Base-by-base conservation (phyloP, 352 stramenopile genomes). In the Plasmopara halstedii region DNA sequence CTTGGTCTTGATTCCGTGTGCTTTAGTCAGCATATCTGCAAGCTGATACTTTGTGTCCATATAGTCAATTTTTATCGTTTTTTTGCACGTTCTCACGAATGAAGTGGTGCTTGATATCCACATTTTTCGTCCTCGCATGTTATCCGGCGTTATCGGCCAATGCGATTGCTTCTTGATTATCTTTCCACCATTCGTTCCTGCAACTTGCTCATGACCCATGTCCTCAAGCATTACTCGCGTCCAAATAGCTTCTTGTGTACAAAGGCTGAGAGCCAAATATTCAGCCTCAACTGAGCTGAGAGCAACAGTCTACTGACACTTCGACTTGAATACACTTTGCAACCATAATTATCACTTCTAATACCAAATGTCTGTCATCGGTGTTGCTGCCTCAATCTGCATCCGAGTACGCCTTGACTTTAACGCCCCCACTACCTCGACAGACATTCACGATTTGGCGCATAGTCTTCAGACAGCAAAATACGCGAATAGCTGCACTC, bases 251-350 rank as follows among this genome's bases (percentile, higher is more conserved):
- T 40, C 13, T 22, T 40, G 34, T 4, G 17, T 22, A 17, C 34
- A 40, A 3, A 40, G 17, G 17, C 34, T 40, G n/a, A 40, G 34
- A 20, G 34, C 34, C 34, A 40, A 23, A 17, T 40, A 23, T 11
- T 40, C 34, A 2, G 17, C 34, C 17, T 40, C 34, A 13, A 17
- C 34, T 5, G 34, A 40, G 34, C 34, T 40, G 14, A 40, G 34
- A 6, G 15, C 10, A 40, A 40, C 34, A 19, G 14, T 40, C 15
- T 17, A 23, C 34, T 40, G 34, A 17, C 14, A 40, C n/a, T 40
- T 40, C n/a, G 34, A 40, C 34, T 40, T 40, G 11, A 40, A 40
- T 22, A 40, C 34, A 8, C 4, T 31, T 40, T 17, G n/a, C 34
- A 20, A 40, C 11, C 17, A 40, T 40, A 2, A 40, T 17, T 17